Base-by-base conservation (phyloP, 2,329 filamentous ascomycete genomes). In the Fusarium sp. region DNA sequence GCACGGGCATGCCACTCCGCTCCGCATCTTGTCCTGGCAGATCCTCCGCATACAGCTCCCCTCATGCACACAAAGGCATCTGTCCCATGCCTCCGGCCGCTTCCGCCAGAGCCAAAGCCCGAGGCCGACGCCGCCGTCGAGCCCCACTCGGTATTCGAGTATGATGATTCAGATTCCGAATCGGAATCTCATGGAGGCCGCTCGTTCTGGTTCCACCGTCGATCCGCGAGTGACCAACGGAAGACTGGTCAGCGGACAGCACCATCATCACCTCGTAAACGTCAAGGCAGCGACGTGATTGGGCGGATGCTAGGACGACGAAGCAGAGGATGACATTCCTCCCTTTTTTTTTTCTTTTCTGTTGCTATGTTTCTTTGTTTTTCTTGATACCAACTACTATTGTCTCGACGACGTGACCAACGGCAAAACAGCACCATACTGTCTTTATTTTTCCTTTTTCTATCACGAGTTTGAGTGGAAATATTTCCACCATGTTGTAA, bases 101-200 rank as follows among this genome's bases (percentile, higher is more conserved):
- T 73, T 44, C 58, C 73, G 25, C 65, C 73, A 25, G 71, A 68
- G 50, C 60, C 74, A 16, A 74, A 75, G 49, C 64, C 63, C 6
- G 71, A 71, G 49, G 44, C 46, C 36, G 7, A 27, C 2, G 25
- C 25, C 27, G 27, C 27, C 25, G 40, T 27, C 46, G 71, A 73
- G 53, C 68, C 73, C 9, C 74, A 80, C n/a, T 86, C 84, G 2
- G 81, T 85, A 23, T 86, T 86, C 65, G 84, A 86, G 44, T 70
- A 79, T 13, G 83, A 85, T 71, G 83, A 86, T 62, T 75, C 75
- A 13, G 82, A 83, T 70, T 75, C 74, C 11, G 82, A 83, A 71
- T 75, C 74, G 69, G 70, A 73, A 23, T 61, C 61, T 4, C 62
- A 73, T 31, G 67, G 61, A 3, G 63, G 68, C n/a, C 77, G 79